phyloP scores from a whole-genome alignment of 2,329 filamentous ascomycete species.

The Pseudonectria buxi region DNA sequence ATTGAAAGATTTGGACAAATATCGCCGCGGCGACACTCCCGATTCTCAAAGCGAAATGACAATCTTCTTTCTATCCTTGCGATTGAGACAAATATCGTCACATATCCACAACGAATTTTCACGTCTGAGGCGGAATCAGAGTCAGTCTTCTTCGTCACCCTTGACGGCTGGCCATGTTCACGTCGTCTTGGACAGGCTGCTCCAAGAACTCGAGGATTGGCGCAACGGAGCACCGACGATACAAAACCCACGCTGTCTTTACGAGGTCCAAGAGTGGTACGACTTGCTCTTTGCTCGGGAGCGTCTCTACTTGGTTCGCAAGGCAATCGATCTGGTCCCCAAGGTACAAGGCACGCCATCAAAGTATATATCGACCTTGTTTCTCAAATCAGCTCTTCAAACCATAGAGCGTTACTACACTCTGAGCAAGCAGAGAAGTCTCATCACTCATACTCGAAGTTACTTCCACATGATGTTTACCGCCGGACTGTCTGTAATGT shows the following conservation, averaged over 20 bases:
- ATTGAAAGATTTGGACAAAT: too few species aligned
- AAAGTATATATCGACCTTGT: constrained; percentile 24
- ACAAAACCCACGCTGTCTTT: constrained; percentile 29
- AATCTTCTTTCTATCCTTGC: constrained; percentile 32
- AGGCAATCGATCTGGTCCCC: constrained; percentile 33
- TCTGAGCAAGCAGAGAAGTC: constrained; percentile 24
- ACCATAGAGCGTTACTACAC: constrained; percentile 32
- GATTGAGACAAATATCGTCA: constrained; percentile 34
- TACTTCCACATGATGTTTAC: constrained; percentile 44
- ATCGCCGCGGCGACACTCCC: too few species aligned
- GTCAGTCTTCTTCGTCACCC: neutral
- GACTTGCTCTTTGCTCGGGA: constrained; percentile 36
- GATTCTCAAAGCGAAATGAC: constrained; percentile 5
- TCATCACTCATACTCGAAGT: constrained; percentile 38
- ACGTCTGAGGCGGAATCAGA: constrained; percentile 1
- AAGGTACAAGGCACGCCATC: constrained; percentile 27
- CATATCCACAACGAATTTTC: constrained; percentile 27
- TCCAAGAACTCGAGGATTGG: constrained; percentile 31
- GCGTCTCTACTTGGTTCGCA: constrained; percentile 31
- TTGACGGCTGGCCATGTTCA: constrained; percentile 17
- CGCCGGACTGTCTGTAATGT: constrained; percentile 33
- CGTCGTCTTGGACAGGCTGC: constrained; percentile 21
- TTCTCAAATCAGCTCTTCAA: constrained; percentile 28
- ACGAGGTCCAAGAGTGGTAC: constrained; percentile 38
- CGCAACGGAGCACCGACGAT: constrained; percentile 26